A percentile compares a stretch with the other conserved stretches of the same genome.
Conservation (phyloP, 257 asterid species). For the Rehmannia glutinosa region DNA sequence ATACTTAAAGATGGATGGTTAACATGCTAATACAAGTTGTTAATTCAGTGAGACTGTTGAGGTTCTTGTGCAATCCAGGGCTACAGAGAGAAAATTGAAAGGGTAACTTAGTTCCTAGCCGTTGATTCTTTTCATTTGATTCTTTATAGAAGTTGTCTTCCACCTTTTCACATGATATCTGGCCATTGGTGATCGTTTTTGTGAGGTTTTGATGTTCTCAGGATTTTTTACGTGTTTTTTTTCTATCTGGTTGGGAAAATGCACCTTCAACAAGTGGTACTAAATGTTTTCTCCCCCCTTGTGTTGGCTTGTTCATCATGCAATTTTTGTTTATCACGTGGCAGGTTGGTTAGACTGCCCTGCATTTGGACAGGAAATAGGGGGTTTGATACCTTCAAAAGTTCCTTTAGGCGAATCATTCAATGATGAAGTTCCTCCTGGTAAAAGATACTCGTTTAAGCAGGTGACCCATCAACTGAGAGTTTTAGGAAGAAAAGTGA, state of each 20-base stretch:
- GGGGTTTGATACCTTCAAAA: slow-evolving; percentile 82
- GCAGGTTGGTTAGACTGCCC: slow-evolving; percentile 99
- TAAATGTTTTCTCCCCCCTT: not conserved
- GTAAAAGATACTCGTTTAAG: slow-evolving; percentile 88
- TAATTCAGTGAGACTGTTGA: not conserved
- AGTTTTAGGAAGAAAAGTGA: slow-evolving; percentile 70
- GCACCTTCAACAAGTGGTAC: slow-evolving; percentile 1
- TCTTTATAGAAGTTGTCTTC: not conserved
- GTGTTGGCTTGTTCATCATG: not conserved
- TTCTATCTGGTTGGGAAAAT: not conserved
- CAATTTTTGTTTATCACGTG: slow-evolving; percentile 5
- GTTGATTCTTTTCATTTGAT: not conserved
- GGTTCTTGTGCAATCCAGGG: not conserved
- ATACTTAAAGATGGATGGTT: not conserved
- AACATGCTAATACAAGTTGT: not conserved
- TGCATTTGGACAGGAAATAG: slow-evolving; percentile 68
- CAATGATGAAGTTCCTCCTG: slow-evolving; percentile 65
- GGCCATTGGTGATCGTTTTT: not conserved
- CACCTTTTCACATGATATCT: not conserved
- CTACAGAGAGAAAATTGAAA: not conserved
- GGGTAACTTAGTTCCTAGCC: not conserved
- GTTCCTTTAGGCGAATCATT: slow-evolving; percentile 89
- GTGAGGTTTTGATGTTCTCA: not conserved
- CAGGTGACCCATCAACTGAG: slow-evolving; percentile 87
- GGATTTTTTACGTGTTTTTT: not conserved